Evolutionary conservation across 1,284 basidiomycete species (phyloP), one percentile per base, ranked within the genome.

Genomic region (Sporisorium iseilematis-ciliati): DNA sequence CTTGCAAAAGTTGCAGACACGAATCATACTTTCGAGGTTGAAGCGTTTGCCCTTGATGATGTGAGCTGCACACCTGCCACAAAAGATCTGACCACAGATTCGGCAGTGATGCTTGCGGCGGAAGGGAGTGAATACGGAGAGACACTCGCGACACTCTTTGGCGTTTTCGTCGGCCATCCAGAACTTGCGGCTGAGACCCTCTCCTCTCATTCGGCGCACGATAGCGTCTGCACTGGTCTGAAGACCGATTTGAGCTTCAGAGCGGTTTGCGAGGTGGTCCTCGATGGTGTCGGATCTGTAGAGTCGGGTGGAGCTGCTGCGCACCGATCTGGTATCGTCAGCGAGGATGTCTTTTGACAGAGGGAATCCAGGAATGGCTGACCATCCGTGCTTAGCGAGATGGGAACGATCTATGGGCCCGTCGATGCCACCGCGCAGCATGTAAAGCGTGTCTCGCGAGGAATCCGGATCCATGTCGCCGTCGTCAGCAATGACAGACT

Each of bases 31-130:
- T 60, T 95, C 91, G 68, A 94, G 92, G 7, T 94, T 94, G 82
- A 97, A 98, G 1, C 94, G 91, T n/a, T 91, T 89, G 7, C 94
- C 95, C 71, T 95, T 94, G 85, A 99, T 94, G 80, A 98, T 93
- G 81, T 97, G 96, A n/a, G 94, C 95, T 3, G 96, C 95, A 85
- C 96, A 82, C 94, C 77, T 61, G 42, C 75, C 68, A 69, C 85
- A 85, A 45, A 84, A 85, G 51, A 85, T 85, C 61, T 83, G 82
- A 16, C 82, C 82, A 51, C 84, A 85, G 57, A 83, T 80, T 29
- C 84, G 82, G 64, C 84, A 85, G 57, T 85, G 83, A 64, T 84
- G 83, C 64, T 79, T 81, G 29, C 83, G 66, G 14, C 83, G 78
- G 45, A 80, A 80, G n/a, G 73, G 65, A 7, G 80, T 83, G 56